Evolutionary conservation across 208 protist species (phyloP).

Genomic region (Leishmania martiniquensis): DNA sequence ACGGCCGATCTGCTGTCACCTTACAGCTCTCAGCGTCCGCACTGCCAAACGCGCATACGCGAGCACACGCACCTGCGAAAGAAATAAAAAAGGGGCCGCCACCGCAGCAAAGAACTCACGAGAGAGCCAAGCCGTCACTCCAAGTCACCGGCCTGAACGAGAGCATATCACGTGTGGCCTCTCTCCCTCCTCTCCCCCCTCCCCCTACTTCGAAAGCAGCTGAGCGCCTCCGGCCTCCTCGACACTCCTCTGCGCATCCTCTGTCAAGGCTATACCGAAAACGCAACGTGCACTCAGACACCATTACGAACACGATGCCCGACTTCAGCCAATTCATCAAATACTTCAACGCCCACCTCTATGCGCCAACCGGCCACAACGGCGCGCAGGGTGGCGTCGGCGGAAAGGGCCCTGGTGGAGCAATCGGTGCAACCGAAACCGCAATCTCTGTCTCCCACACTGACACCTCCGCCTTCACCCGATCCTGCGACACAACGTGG

Average conservation of each 20-base stretch:
- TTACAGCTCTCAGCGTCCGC: not conserved
- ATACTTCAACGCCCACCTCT: constrained; percentile 71
- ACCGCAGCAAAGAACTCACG: not conserved
- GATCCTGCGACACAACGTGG: constrained; percentile 73
- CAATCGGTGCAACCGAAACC: constrained; percentile 10
- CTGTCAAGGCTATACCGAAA: not conserved
- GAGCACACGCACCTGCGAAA: not conserved
- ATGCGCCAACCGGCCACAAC: constrained; percentile 41
- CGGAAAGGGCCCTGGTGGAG: constrained; percentile 13
- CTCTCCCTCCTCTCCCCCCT: not conserved
- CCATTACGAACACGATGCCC: constrained; percentile 38
- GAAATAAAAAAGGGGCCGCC: not conserved
- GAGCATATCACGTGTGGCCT: not conserved
- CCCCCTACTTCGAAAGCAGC: too few relatives aligned
- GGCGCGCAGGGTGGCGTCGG: constrained; percentile 14
- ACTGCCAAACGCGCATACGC: not conserved
- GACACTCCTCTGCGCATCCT: not conserved
- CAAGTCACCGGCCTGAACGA: not conserved
- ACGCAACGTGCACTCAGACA: not conserved
- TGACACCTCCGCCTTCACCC: constrained; percentile 42
- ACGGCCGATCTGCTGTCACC: not conserved
- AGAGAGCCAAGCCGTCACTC: not conserved
- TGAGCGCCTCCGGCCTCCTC: too few relatives aligned
- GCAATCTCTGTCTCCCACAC: constrained; percentile 1
- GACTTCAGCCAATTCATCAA: constrained; percentile 84